Conservation (phyloP, 345 rosid species). For the Citrus trifoliata region DNA sequence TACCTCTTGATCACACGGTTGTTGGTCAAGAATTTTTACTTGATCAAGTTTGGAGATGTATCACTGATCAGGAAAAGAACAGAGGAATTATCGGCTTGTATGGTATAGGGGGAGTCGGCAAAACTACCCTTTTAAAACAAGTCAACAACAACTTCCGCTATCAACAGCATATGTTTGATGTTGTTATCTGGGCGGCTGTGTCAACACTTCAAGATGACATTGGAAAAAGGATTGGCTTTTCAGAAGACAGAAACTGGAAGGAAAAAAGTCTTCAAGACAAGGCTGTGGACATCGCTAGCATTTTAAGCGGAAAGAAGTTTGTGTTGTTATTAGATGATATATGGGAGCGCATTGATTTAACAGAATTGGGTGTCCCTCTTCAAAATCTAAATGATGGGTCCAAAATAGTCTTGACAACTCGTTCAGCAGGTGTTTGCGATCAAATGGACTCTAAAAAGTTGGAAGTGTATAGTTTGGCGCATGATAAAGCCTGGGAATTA, state of each 20-base stretch:
- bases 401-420: no score
- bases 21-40: background rate
- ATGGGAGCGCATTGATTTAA: no score
- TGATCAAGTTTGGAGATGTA: background rate
- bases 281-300: no score
- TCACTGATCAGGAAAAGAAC: background rate
- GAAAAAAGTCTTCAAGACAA: background rate
- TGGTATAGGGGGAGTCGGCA: background rate
- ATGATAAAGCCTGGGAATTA: background rate
- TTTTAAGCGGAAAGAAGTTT: no score
- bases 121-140: background rate
- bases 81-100: background rate
- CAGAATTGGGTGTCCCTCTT: no score
- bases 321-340: no score
- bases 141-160: background rate
- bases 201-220: background rate
- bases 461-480: background rate
- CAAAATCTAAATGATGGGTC: no score
- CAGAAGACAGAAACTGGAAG: background rate
- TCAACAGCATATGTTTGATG: background rate
- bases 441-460: background rate
- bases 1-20: background rate
- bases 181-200: background rate
- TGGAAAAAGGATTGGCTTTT: background rate
- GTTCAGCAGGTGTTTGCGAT: background rate